These are phyloP conservation scores for Apiospora saccharicola DNA, from an alignment of 2,329 filamentous ascomycete species.

Conservation along the genomic window DNA sequence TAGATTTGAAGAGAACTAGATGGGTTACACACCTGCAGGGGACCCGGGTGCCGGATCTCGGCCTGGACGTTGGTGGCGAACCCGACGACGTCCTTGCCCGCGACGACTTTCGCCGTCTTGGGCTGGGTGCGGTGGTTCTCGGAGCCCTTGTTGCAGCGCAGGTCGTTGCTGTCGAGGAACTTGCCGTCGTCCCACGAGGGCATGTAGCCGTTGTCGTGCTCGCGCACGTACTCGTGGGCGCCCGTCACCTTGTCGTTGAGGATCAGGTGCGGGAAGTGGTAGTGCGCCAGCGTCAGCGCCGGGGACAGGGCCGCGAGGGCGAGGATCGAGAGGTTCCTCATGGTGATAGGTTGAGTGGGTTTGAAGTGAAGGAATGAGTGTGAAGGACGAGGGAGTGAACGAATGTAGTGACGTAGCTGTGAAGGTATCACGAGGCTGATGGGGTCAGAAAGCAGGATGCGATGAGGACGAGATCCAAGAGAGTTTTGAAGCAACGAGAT, in stretches of 20 bases:
- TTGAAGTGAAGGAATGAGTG: not conserved
- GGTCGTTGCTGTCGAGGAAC: constrained; percentile 18
- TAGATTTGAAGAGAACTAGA: too few relatives aligned
- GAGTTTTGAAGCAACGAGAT: not conserved
- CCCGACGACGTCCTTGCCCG: constrained; percentile 20
- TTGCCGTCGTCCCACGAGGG: constrained; percentile 22
- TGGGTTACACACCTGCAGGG: not conserved
- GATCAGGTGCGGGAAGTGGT: constrained; percentile 24
- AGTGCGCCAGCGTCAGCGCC: constrained; percentile 18
- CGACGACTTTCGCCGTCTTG: constrained; percentile 17
- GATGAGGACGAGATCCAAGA: not conserved
- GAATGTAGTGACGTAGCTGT: not conserved
- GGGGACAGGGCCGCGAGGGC: constrained; percentile 20
- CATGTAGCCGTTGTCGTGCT: constrained; percentile 24
- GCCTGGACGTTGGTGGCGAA: constrained; percentile 18
- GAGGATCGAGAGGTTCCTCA: constrained; percentile 19
- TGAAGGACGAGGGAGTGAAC: not conserved
- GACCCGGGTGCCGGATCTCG: constrained; percentile 22
- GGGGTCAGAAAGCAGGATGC: not conserved
- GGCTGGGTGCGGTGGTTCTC: constrained; percentile 12
- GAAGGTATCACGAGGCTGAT: not conserved
- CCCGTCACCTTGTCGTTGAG: constrained; percentile 10
- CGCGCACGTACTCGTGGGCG: constrained; percentile 21
- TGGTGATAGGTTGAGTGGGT: not conserved
- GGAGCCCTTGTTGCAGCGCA: constrained; percentile 24